These are phyloP conservation scores for Chlamydomonas sp. DNA, from an alignment of 139 green algal genomes.

Conservation along the genomic window DNA sequence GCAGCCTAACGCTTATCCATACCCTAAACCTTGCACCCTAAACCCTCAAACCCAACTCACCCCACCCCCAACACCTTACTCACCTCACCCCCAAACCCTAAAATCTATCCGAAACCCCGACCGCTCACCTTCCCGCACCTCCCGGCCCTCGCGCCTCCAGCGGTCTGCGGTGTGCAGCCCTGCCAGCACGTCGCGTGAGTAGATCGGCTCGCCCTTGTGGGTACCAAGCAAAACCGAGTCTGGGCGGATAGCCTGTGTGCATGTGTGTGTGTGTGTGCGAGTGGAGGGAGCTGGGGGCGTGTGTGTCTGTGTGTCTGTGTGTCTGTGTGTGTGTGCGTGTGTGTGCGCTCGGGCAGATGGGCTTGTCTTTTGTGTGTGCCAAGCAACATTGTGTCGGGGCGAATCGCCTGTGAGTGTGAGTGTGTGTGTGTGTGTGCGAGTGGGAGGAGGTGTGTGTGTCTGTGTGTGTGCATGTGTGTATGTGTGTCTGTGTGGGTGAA, in stretches of 20 bases:
- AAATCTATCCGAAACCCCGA: too few relatives aligned
- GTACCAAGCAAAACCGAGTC: conserved; percentile 40
- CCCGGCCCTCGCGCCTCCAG: conserved; percentile 53
- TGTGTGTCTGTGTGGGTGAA: too few relatives aligned
- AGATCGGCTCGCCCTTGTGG: conserved; percentile 70
- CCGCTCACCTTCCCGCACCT: conserved; percentile 33
- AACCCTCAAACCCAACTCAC: too few relatives aligned
- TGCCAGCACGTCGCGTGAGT: conserved; percentile 37
- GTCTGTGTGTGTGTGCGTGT: not conserved
- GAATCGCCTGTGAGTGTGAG: not conserved
- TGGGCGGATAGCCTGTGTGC: conserved; percentile 32
- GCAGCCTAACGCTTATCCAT: too few relatives aligned
- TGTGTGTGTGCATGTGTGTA: too few relatives aligned
- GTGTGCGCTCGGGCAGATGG: too few relatives aligned
- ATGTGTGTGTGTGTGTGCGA: not conserved
- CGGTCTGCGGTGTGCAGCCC: conserved; percentile 64
- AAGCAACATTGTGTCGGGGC: too few relatives aligned
- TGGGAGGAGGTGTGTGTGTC: too few relatives aligned
- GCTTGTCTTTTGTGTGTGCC: too few relatives aligned
- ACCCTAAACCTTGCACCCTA: too few relatives aligned
- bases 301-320: not conserved
- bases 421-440: not conserved
- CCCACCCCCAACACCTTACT: too few relatives aligned
- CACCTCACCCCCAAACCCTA: too few relatives aligned
- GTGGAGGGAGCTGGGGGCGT: not conserved